Conservation (phyloP, 2,329 filamentous ascomycete genomes). For the Cladosporium sp. region DNA sequence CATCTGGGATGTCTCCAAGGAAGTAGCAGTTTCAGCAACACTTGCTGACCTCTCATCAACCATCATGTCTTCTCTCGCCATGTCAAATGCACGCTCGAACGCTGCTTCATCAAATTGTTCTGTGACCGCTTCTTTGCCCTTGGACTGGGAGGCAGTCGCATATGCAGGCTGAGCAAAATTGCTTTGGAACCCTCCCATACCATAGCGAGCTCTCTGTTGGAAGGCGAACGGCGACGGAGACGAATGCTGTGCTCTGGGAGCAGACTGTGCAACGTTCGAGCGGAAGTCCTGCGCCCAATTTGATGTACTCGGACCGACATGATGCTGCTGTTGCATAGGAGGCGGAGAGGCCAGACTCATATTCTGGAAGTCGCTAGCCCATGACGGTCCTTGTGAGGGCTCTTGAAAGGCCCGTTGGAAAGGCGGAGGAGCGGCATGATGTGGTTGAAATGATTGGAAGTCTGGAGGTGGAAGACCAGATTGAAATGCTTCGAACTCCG, state of each 20-base stretch:
- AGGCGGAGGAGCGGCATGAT: slow-evolving; percentile 23
- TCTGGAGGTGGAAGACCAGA: slow-evolving; percentile 42
- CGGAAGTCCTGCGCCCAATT: slow-evolving; percentile 61
- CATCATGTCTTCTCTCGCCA: slow-evolving; percentile 40
- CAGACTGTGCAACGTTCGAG: slow-evolving; percentile 36
- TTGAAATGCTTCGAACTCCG: slow-evolving; percentile 68
- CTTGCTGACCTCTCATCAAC: not conserved
- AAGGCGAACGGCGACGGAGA: slow-evolving; percentile 28
- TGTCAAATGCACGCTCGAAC: slow-evolving; percentile 53
- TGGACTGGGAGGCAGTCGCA: slow-evolving; percentile 18
- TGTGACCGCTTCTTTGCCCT: slow-evolving; percentile 32
- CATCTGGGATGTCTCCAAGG: not conserved
- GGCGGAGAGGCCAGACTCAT: slow-evolving; percentile 39
- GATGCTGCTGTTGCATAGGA: slow-evolving; percentile 43
- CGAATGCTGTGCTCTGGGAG: slow-evolving; percentile 25
- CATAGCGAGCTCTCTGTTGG: slow-evolving; percentile 29
- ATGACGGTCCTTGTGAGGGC: slow-evolving; percentile 32
- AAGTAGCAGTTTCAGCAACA: not conserved
- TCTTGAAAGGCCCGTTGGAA: slow-evolving; percentile 5
- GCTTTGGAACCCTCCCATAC: slow-evolving; percentile 25
- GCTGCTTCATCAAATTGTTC: slow-evolving; percentile 52
- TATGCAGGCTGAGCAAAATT: slow-evolving; percentile 23
- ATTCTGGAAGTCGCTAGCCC: slow-evolving; percentile 49
- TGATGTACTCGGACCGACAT: slow-evolving; percentile 29
- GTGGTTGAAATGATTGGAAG: slow-evolving; percentile 32